These are phyloP conservation scores for Spatholobus suberectus DNA, from an alignment of 306 rosid genomes.

Conservation along the genomic window DNA sequence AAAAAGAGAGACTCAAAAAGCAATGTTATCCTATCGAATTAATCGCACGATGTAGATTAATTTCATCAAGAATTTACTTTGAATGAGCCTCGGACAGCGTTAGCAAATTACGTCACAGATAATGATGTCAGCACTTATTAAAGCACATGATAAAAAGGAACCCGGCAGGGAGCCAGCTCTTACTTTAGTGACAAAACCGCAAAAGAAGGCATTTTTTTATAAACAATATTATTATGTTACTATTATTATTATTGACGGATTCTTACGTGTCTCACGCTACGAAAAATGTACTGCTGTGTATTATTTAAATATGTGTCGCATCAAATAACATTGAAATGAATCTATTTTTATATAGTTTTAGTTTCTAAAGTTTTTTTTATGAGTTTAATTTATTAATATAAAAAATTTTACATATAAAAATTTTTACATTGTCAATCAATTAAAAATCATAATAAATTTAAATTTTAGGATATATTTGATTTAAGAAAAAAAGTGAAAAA, in stretches of 20 bases:
- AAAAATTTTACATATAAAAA: no score
- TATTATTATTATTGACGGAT: not conserved
- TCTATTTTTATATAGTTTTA: not conserved
- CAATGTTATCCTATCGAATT: not conserved
- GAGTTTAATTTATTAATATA: no score
- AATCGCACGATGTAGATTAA: not conserved
- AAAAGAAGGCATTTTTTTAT: not conserved
- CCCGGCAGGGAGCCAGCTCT: no score
- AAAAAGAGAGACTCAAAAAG: no score
- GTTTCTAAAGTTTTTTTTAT: not conserved
- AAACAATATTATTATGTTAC: not conserved
- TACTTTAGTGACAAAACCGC: not conserved
- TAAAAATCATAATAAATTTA: no score
- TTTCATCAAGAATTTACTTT: not conserved
- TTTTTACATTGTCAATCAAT: no score
- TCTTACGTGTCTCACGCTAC: not conserved
- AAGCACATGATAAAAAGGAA: not conserved
- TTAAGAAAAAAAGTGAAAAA: no score
- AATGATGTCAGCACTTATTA: not conserved
- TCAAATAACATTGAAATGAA: not conserved
- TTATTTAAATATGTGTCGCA: not conserved
- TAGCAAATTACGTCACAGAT: not conserved
- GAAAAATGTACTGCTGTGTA: no score
- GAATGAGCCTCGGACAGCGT: not conserved
- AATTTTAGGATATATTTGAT: no score